These are phyloP conservation scores for Fraxinus sp. DNA, from an alignment of 305 asterid species.

Conservation along the genomic window DNA sequence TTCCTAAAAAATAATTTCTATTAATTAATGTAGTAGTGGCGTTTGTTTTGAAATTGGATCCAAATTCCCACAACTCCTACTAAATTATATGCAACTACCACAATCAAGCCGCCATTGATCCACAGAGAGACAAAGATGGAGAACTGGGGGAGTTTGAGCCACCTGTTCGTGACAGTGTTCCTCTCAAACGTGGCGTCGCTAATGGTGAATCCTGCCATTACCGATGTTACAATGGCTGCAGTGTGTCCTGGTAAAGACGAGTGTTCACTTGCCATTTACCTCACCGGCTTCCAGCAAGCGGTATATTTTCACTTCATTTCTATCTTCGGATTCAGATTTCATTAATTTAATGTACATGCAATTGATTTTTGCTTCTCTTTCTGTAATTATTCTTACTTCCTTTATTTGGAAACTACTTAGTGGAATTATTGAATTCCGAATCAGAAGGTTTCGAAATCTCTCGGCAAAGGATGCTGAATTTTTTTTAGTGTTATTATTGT, in stretches of 20 bases:
- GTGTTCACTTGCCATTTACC: constrained; percentile 69
- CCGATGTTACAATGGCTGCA: constrained; percentile 56
- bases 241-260: constrained; percentile 61
- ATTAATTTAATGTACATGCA: neutral
- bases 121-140: constrained; percentile 32
- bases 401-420: neutral
- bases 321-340: neutral
- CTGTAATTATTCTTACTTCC: neutral
- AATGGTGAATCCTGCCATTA: constrained; percentile 49
- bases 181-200: constrained; percentile 42
- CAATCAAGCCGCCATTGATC: neutral
- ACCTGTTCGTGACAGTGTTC: constrained; percentile 48
- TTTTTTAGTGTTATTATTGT: neutral
- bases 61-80: neutral
- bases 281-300: constrained; percentile 56
- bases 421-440: neutral
- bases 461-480: neutral
- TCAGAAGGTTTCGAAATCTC: neutral
- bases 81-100: neutral
- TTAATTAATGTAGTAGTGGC: neutral
- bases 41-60: neutral
- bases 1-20: neutral
- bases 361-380: neutral
- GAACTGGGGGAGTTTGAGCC: constrained; percentile 48
- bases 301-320: constrained; percentile 26